Conservation (phyloP, 2,329 filamentous ascomycete species). For the Lachnellula arida region DNA sequence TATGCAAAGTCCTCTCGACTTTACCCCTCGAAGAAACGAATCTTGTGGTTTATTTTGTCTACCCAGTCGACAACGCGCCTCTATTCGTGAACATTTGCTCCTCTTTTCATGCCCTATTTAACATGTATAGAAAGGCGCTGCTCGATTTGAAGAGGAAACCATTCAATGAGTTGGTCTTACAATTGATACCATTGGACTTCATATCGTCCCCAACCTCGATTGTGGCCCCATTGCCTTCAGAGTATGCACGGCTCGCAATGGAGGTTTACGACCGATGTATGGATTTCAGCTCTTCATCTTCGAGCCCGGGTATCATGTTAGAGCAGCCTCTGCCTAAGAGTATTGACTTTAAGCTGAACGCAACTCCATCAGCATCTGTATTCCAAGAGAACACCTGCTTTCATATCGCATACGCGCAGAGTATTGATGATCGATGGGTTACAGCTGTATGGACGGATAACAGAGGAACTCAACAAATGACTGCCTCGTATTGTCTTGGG, state of each 20-base stretch:
- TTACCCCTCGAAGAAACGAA: constrained; percentile 43
- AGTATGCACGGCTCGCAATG: constrained; percentile 60
- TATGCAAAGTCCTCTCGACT: constrained; percentile 30
- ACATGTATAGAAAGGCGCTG: constrained; percentile 52
- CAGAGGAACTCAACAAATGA: constrained; percentile 67
- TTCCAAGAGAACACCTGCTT: constrained; percentile 76
- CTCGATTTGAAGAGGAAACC: constrained; percentile 44
- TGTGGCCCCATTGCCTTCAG: constrained; percentile 55
- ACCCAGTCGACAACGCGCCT: constrained; percentile 57
- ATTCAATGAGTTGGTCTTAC: constrained; percentile 66
- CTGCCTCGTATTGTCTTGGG: constrained; percentile 66
- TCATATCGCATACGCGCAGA: constrained; percentile 74
- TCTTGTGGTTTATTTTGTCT: constrained; percentile 72
- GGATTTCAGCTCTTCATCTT: constrained; percentile 49
- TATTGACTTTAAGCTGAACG: constrained; percentile 69
- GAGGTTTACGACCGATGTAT: constrained; percentile 76
- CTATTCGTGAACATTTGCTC: constrained; percentile 67
- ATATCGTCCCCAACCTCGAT: constrained; percentile 60
- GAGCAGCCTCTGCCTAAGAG: constrained; percentile 64
- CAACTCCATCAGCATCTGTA: constrained; percentile 65
- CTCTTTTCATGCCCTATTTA: constrained; percentile 68
- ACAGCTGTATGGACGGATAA: constrained; percentile 79
- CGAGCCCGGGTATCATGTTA: constrained; percentile 67
- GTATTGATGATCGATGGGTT: constrained; percentile 72
- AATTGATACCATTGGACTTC: constrained; percentile 66